phyloP scores from a whole-genome alignment of 108 stramenopile species.

The Hondaea fermentalgiana region DNA sequence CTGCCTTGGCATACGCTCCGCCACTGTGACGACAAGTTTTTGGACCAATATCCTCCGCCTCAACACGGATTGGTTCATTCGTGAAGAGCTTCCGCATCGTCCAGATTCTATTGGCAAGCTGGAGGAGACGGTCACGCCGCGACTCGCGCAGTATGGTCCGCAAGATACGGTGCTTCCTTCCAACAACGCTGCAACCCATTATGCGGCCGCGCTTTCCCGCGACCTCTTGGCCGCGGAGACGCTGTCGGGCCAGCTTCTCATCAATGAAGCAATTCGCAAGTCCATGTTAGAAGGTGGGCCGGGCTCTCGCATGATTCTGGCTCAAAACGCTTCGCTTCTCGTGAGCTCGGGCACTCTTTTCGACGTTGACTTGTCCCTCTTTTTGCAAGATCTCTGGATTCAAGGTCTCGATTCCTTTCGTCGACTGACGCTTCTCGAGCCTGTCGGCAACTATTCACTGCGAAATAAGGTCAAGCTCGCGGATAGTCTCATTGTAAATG shows the following conservation, averaged over 20 bases:
- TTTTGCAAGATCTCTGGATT: not conserved
- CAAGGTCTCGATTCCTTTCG: not conserved
- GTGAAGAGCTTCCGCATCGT: not conserved
- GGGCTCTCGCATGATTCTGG: not conserved
- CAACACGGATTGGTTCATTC: not conserved
- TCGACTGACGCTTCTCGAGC: not conserved
- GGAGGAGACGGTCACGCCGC: not conserved
- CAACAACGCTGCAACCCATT: not conserved
- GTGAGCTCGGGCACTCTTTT: not conserved
- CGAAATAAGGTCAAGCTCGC: not conserved
- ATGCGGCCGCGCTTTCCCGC: not conserved
- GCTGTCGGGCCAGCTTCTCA: not conserved
- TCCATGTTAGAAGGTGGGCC: not conserved
- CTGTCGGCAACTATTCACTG: not conserved
- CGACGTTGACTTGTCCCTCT: not conserved
- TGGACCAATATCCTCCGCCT: not conserved
- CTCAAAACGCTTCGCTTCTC: not conserved
- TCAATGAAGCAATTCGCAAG: not conserved
- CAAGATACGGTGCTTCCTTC: not conserved
- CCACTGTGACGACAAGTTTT: not conserved
- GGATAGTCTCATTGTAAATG: not conserved
- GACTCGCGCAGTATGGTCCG: not conserved
- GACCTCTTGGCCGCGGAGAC: not conserved
- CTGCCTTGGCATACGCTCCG: not conserved
- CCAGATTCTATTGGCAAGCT: not conserved